A percentile compares a stretch with the other conserved stretches of the same genome.
These are phyloP conservation scores for Echium plantagineum DNA, from an alignment of 257 asterid genomes.

Conservation along the genomic window DNA sequence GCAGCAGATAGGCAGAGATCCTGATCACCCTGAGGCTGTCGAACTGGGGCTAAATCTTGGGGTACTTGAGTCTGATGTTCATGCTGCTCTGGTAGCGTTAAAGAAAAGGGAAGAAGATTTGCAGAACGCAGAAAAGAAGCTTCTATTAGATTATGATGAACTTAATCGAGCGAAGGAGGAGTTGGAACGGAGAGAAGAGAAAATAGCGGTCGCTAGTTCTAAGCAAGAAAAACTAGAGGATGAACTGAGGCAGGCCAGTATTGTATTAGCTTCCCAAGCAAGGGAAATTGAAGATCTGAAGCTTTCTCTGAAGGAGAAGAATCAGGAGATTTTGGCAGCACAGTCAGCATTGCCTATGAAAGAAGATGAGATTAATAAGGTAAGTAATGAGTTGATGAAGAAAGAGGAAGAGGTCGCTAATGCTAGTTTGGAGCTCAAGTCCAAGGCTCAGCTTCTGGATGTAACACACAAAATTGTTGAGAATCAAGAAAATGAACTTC, in stretches of 20 bases:
- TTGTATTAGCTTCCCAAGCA: conserved; percentile 53
- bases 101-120: conserved; percentile 74
- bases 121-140: conserved; percentile 57
- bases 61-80: conserved; percentile 55
- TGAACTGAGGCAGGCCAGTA: conserved; percentile 49
- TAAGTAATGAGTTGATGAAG: conserved; percentile 37
- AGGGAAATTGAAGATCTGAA: conserved; percentile 50
- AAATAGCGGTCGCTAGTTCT: conserved; percentile 33
- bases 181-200: conserved; percentile 43
- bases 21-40: conserved; percentile 33
- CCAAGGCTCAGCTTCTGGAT: conserved; percentile 49
- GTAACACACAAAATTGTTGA: conserved; percentile 49
- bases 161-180: conserved; percentile 42
- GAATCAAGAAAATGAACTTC: conserved; percentile 63
- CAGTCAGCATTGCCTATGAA: conserved; percentile 34
- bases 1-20: conserved; percentile 58
- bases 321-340: conserved; percentile 40
- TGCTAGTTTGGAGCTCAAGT: conserved; percentile 44
- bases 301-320: conserved; percentile 43
- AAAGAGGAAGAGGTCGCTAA: conserved; percentile 51
- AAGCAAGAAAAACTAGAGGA: conserved; percentile 59
- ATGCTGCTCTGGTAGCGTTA: conserved; percentile 50
- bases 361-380: conserved; percentile 46
- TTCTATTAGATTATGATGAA: conserved; percentile 36
- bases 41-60: conserved; percentile 46